Evolutionary conservation across 2,329 filamentous ascomycete species (phyloP), one percentile per base, ranked within the genome.

Genomic region (Cladosporium colombiae): DNA sequence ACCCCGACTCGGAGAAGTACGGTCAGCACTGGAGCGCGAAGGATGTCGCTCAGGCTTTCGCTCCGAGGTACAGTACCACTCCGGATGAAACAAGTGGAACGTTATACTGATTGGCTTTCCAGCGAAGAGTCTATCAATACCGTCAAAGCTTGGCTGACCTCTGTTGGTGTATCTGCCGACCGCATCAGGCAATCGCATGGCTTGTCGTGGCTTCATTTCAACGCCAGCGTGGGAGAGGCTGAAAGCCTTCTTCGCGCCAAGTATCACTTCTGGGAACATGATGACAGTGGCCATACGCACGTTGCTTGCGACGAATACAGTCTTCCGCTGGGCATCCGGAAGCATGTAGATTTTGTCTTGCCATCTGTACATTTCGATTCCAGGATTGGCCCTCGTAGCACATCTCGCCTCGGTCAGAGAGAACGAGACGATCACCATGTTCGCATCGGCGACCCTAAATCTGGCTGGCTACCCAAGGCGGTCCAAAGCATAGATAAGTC

Each of bases 151-250:
- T 89, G 86, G 86, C 79, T 88, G n/a, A 74, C 78, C 23, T 73
- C 75, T 5, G 80, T 82, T 25, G 87, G 86, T 7, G 84, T 89
- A 52, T 71, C 79, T 21, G 72, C 74, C 2, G 76, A 78, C 3
- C 80, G 84, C 5, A 78, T 88, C 52, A 76, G 76, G 49, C 80
- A 85, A 52, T 84, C 85, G 0, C 78, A 80, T 50, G 82, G 82
- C 31, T 80, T 82, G 62, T 82, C 81, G 59, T 87, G 85, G 84
- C 71, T 87, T 23, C 76, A 80, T 13, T 86, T 88, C 71, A 80
- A 85, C 64, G 84, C 84, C 10, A 83, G 83, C 6, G 82, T 83
- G 3, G 76, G 80, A 40, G 83, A 88, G 72, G 80, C 83, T 6
- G 85, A 87, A 73, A 73, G 75, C 23, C 78, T 88, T 21, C 79